phyloP scores from a whole-genome alignment of 106 monocot species.

The Acorus calamus region DNA sequence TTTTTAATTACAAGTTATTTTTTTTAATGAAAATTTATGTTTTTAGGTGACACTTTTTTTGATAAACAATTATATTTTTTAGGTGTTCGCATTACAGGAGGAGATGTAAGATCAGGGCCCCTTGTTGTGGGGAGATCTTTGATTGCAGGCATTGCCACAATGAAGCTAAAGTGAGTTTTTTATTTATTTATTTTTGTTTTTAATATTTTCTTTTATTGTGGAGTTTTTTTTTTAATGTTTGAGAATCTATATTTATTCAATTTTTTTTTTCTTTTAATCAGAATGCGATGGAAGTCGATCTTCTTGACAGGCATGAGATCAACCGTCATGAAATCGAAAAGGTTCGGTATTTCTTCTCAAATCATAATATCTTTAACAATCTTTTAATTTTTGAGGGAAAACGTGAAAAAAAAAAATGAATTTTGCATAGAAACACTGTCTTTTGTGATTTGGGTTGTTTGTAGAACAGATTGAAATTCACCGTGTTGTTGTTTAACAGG shows the following conservation, averaged over 20 bases:
- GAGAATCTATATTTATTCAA: neutral
- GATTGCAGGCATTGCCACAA: conserved; percentile 90
- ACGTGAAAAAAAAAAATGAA: too few species aligned
- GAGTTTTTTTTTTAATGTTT: too few species aligned
- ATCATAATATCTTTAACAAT: too few species aligned
- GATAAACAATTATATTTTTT: neutral
- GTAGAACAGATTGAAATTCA: too few species aligned
- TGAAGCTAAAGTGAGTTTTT: conserved; percentile 51
- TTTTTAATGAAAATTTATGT: too few species aligned
- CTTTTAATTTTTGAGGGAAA: too few species aligned
- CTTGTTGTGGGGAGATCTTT: conserved; percentile 74
- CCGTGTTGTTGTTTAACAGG: conserved; percentile 26
- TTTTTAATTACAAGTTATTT: too few species aligned
- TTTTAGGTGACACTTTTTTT: too few species aligned
- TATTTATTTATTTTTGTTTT: conserved; percentile 1
- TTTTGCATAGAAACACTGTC: too few species aligned
- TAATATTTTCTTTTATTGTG: neutral
- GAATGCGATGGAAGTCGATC: conserved; percentile 55
- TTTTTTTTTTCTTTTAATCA: conserved; percentile 17
- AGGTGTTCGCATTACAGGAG: conserved; percentile 78
- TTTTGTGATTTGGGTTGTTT: neutral
- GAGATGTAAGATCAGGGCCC: conserved; percentile 73
- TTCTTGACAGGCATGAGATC: conserved; percentile 52
- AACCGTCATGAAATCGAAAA: conserved; percentile 64
- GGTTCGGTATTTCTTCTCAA: conserved; percentile 19